These are phyloP conservation scores for Rhynchospora tenuis DNA, from an alignment of 176 grass and related monocot genomes.

Conservation along the genomic window DNA sequence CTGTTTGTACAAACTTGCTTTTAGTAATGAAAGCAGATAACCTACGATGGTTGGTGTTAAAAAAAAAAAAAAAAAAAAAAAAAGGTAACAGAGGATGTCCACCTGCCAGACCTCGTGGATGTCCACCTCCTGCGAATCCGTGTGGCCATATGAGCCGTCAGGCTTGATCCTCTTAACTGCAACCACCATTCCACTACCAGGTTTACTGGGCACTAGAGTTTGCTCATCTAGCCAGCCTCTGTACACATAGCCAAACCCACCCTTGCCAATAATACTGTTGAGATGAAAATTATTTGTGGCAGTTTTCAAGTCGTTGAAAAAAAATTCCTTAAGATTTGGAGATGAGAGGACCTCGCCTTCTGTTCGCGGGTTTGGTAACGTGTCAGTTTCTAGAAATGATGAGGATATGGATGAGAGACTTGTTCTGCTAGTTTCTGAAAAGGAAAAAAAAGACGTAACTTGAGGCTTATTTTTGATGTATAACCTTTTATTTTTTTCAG, in stretches of 20 bases:
- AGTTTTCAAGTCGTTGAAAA: constrained; percentile 61
- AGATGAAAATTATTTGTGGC: constrained; percentile 77
- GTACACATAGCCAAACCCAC: constrained; percentile 83
- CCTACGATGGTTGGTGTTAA: no score
- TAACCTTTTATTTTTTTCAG: no score
- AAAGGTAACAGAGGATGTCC: background rate
- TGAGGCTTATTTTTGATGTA: background rate
- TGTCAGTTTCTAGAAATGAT: constrained; percentile 10
- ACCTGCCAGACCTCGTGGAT: constrained; percentile 81
- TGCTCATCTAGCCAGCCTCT: constrained; percentile 96
- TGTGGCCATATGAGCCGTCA: no score
- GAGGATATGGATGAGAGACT: constrained; percentile 52
- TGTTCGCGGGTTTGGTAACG: constrained; percentile 43
- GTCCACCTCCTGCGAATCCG: no score
- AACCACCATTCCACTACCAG: constrained; percentile 68
- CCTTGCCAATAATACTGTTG: constrained; percentile 81
- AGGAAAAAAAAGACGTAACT: constrained; percentile 21
- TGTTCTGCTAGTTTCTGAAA: constrained; percentile 66
- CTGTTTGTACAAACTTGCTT: no score
- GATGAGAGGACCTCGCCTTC: constrained; percentile 78
- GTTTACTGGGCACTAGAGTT: constrained; percentile 52
- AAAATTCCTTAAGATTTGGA: constrained; percentile 73
- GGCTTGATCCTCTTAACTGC: constrained; percentile 92
- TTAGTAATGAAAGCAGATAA: no score
- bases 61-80: no score